phyloP scores from a whole-genome alignment of 192 early-diverging fungal genomes.

The Fimicolochytrium jonesii region DNA sequence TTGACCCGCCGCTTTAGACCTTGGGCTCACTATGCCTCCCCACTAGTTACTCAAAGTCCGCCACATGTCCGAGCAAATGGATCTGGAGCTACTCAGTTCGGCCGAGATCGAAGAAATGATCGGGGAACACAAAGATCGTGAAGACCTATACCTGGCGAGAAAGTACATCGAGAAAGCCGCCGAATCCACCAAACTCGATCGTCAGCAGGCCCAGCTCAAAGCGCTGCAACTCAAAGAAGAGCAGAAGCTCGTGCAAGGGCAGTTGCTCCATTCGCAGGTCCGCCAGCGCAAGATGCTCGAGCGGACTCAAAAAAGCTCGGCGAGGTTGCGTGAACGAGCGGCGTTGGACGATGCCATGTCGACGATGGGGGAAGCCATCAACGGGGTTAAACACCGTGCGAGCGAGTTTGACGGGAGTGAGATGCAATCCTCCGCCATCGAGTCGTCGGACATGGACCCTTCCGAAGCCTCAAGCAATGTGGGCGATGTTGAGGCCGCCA shows the following conservation, averaged over 20 bases:
- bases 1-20: no score
- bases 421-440: not conserved
- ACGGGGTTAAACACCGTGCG: not conserved
- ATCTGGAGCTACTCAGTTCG: conserved; percentile 9
- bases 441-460: not conserved
- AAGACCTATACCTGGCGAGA: not conserved
- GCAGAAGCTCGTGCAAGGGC: conserved; percentile 10
- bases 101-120: conserved; percentile 21
- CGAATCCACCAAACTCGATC: conserved; percentile 6
- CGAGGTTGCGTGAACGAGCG: conserved; percentile 9
- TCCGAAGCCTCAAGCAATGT: not conserved
- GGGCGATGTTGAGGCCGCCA: not conserved
- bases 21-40: no score
- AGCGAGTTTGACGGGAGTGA: conserved; percentile 15
- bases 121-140: not conserved
- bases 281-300: conserved; percentile 33
- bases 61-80: conserved; percentile 24
- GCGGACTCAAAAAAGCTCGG: conserved; percentile 5
- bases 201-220: conserved; percentile 13
- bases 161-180: conserved; percentile 2
- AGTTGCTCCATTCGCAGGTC: conserved; percentile 14
- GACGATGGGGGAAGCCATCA: conserved; percentile 3
- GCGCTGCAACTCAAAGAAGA: conserved; percentile 28
- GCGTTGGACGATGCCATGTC: conserved; percentile 1
- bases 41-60: conserved; percentile 30